A percentile compares a stretch with the other conserved stretches of the same genome.
Conservation (phyloP, 2,329 filamentous ascomycete species). For the Sporothrix pallida region DNA sequence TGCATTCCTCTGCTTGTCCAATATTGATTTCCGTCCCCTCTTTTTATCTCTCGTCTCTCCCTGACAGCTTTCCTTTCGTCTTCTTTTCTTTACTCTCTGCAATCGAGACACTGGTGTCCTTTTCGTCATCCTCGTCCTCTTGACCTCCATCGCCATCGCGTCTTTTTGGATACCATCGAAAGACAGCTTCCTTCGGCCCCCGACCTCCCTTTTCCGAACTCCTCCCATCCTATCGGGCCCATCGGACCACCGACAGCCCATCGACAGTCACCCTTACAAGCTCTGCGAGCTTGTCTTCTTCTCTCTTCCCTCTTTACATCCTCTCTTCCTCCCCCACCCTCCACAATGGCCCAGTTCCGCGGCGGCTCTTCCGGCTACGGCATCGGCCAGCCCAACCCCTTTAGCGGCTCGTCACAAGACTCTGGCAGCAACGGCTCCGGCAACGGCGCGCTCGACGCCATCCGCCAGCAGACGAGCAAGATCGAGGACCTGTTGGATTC, state of each 20-base stretch:
- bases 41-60: background rate
- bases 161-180: slow-evolving; percentile 15
- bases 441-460: slow-evolving; percentile 81
- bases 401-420: slow-evolving; percentile 64
- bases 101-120: background rate
- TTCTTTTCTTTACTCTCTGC: background rate
- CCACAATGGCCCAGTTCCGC: slow-evolving; percentile 56
- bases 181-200: background rate
- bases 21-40: background rate
- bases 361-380: slow-evolving; percentile 74
- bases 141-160: background rate
- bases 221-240: background rate
- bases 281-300: background rate
- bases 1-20: background rate
- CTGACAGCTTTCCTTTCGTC: background rate
- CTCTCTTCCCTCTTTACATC: background rate
- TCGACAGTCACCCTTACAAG: background rate
- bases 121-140: background rate
- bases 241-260: background rate
- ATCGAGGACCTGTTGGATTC: slow-evolving; percentile 93
- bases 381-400: slow-evolving; percentile 75
- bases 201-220: background rate
- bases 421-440: slow-evolving; percentile 61
- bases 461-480: slow-evolving; percentile 95
- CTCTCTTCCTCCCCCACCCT: background rate